These are phyloP conservation scores for Darksidea phi DNA, from an alignment of 495 filamentous ascomycete species.

Conservation along the genomic window DNA sequence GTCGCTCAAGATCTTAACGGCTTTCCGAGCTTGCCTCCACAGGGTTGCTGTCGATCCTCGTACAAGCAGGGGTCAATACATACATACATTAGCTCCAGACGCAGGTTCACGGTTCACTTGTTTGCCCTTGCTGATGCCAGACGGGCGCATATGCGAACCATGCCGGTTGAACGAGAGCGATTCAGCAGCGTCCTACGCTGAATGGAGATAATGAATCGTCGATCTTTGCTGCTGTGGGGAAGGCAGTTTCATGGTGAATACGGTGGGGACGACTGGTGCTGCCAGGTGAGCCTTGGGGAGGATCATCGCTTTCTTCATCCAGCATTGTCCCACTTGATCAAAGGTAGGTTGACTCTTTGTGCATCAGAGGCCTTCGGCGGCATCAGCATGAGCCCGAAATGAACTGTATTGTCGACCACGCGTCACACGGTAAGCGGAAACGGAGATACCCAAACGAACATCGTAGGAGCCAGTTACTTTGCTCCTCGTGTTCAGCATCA, in stretches of 20 bases:
- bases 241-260: constrained; percentile 9
- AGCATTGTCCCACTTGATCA: not conserved
- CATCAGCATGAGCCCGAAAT: no score
- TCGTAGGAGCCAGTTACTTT: constrained; percentile 10
- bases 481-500: constrained; percentile 9
- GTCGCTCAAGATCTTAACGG: not conserved
- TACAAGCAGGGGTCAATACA: constrained; percentile 8
- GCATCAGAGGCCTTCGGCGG: no score
- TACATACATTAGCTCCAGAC: no score
- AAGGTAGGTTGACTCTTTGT: not conserved
- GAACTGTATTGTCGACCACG: no score
- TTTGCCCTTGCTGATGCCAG: constrained; percentile 5
- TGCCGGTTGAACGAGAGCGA: not conserved
- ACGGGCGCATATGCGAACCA: constrained; percentile 8
- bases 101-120: constrained; percentile 10
- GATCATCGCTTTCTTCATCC: not conserved
- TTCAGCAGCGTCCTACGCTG: not conserved
- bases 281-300: no score
- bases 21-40: constrained; percentile 13
- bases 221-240: constrained; percentile 3
- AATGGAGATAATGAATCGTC: not conserved
- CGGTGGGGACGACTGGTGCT: no score
- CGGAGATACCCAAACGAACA: not conserved
- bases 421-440: no score
- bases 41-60: constrained; percentile 10